These are phyloP conservation scores for Phialophora chinensis DNA, from an alignment of 2,329 filamentous ascomycete genomes.

Conservation along the genomic window DNA sequence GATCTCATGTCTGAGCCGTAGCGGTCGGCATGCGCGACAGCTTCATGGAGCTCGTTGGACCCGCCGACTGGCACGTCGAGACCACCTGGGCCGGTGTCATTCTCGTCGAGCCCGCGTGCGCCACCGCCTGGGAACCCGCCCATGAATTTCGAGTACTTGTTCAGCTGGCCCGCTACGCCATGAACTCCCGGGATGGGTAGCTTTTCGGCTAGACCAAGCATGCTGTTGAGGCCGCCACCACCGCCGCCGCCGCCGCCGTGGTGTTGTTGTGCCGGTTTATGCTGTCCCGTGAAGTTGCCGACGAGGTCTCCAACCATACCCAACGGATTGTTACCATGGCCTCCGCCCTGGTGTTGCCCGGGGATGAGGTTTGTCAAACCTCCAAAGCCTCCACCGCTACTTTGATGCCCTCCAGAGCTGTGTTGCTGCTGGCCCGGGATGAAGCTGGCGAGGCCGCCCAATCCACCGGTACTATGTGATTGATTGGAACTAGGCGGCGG, in stretches of 20 bases:
- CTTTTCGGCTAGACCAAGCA: conserved; percentile 37
- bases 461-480: conserved; percentile 1
- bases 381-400: conserved; percentile 26
- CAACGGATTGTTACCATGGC: conserved; percentile 25
- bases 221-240: conserved; percentile 32
- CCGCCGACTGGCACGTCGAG: conserved; percentile 27
- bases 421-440: conserved; percentile 23
- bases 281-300: conserved; percentile 29
- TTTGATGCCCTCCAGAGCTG: conserved; percentile 15
- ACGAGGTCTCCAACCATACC: conserved; percentile 33
- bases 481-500: conserved; percentile 14
- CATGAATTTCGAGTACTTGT: conserved; percentile 38
- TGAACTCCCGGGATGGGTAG: conserved; percentile 37
- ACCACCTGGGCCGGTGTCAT: conserved; percentile 20
- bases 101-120: conserved; percentile 28
- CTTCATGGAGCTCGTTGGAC: conserved; percentile 30
- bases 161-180: conserved; percentile 31
- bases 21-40: conserved; percentile 23
- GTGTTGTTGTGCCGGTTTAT: conserved; percentile 24
- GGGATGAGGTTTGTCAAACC: conserved; percentile 32
- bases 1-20: conserved; percentile 18
- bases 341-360: conserved; percentile 22
- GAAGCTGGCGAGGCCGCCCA: conserved; percentile 11
- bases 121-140: conserved; percentile 33
- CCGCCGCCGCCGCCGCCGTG: conserved; percentile 27